Evolutionary conservation across 106 monocot species (phyloP).

Genomic region (Dendrobium catenatum): DNA sequence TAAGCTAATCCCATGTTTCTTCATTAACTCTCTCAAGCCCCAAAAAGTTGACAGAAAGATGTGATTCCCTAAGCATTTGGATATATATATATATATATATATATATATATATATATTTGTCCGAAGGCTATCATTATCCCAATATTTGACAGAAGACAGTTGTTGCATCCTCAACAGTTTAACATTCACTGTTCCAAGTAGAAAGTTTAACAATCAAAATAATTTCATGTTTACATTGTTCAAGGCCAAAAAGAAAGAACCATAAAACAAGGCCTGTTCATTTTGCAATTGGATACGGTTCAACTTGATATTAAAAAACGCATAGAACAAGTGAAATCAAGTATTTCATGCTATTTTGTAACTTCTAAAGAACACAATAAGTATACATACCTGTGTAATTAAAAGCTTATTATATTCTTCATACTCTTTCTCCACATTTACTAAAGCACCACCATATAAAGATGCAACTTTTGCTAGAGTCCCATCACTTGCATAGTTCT

Average conservation of each 20-base stretch:
- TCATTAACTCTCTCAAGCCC: background rate
- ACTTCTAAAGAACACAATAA: background rate
- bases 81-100: background rate
- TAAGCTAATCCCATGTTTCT: background rate
- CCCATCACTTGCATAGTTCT: conserved; percentile 52
- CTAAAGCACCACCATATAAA: conserved; percentile 76
- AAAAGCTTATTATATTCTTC: conserved; percentile 68
- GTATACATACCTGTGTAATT: conserved; percentile 57
- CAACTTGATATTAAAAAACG: background rate
- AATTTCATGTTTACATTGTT: background rate
- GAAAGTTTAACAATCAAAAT: background rate
- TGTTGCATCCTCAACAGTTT: background rate
- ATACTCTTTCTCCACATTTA: conserved; percentile 78
- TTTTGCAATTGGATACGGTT: background rate
- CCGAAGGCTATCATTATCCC: background rate
- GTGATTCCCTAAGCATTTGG: background rate
- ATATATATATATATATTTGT: background rate
- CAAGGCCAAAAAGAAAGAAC: background rate
- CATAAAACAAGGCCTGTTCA: background rate
- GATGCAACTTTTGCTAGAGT: conserved; percentile 74
- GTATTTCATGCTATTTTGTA: background rate
- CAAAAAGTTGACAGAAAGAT: background rate
- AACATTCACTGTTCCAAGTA: background rate
- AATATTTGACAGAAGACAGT: background rate
- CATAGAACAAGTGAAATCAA: background rate